These are phyloP conservation scores for Lycium barbarum DNA, from an alignment of 257 asterid species.

Conservation along the genomic window DNA sequence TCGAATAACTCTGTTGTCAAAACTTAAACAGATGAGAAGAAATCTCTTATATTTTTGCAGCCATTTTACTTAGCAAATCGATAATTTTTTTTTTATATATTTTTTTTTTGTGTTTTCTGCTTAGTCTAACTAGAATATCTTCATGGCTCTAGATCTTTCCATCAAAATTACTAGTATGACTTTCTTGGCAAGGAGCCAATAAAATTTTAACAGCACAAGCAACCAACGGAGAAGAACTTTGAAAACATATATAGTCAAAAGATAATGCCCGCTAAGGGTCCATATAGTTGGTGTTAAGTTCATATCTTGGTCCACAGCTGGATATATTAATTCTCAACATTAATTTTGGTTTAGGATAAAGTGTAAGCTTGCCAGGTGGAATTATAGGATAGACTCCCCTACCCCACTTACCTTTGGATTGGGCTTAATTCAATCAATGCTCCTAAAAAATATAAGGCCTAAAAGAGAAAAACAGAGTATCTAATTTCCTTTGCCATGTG, in stretches of 20 bases:
- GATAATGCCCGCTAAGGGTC: constrained; percentile 31
- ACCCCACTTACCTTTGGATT: constrained; percentile 4
- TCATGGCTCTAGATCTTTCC: not conserved
- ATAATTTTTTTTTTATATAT: not conserved
- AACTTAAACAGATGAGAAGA: too few relatives aligned
- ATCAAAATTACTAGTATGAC: too few relatives aligned
- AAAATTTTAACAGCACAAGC: constrained; percentile 19
- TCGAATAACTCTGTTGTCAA: too few relatives aligned
- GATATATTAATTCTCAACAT: not conserved
- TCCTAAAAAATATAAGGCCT: not conserved
- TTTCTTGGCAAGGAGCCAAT: not conserved
- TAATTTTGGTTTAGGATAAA: not conserved
- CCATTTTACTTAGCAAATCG: not conserved
- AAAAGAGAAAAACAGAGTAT: not conserved
- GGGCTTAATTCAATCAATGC: not conserved
- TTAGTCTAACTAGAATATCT: not conserved
- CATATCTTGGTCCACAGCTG: constrained; percentile 24
- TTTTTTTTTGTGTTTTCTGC: too few relatives aligned
- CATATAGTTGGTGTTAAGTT: constrained; percentile 37
- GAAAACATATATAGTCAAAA: constrained; percentile 22
- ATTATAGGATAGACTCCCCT: not conserved
- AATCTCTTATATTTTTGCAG: not conserved
- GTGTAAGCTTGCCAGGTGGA: not conserved
- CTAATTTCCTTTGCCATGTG: not conserved
- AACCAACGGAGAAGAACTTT: constrained; percentile 7